These are phyloP conservation scores for Magnaporthales sp. DNA, from an alignment of 2,329 filamentous ascomycete genomes.

Conservation along the genomic window DNA sequence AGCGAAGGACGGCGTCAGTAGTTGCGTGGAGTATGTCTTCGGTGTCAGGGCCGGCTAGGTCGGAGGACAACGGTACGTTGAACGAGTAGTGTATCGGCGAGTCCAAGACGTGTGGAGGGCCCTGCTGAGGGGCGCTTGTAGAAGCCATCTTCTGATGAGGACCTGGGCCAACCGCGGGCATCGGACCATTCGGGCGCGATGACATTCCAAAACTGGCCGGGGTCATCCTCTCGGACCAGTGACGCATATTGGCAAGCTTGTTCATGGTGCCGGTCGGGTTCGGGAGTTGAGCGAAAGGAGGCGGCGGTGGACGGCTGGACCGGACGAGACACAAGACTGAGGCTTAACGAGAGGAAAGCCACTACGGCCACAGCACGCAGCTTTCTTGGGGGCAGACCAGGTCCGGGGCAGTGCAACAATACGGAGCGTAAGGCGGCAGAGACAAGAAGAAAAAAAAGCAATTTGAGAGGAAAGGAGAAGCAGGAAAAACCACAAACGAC, in stretches of 20 bases:
- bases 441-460: conserved; percentile 11
- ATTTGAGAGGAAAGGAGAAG: conserved; percentile 7
- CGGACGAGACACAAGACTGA: conserved; percentile 4
- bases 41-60: conserved; percentile 82
- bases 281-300: background rate
- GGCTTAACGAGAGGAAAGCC: conserved; percentile 7
- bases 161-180: conserved; percentile 38
- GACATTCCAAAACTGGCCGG: conserved; percentile 55
- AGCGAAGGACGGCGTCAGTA: conserved; percentile 76
- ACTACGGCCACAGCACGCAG: conserved; percentile 5
- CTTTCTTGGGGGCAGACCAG: background rate
- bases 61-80: conserved; percentile 93
- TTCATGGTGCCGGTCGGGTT: conserved; percentile 43
- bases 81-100: conserved; percentile 86
- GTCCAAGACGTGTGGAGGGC: conserved; percentile 64
- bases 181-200: conserved; percentile 45
- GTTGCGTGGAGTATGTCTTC: conserved; percentile 94
- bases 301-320: conserved; percentile 1
- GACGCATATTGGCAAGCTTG: conserved; percentile 61
- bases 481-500: conserved; percentile 34
- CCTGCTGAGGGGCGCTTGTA: conserved; percentile 44
- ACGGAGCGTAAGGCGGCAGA: conserved; percentile 6
- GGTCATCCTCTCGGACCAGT: conserved; percentile 63
- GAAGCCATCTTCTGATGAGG: conserved; percentile 48
- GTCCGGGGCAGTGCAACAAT: conserved; percentile 10